These are phyloP conservation scores for Chaetomium globosum DNA, from an alignment of 2,329 filamentous ascomycete species.

Conservation along the genomic window DNA sequence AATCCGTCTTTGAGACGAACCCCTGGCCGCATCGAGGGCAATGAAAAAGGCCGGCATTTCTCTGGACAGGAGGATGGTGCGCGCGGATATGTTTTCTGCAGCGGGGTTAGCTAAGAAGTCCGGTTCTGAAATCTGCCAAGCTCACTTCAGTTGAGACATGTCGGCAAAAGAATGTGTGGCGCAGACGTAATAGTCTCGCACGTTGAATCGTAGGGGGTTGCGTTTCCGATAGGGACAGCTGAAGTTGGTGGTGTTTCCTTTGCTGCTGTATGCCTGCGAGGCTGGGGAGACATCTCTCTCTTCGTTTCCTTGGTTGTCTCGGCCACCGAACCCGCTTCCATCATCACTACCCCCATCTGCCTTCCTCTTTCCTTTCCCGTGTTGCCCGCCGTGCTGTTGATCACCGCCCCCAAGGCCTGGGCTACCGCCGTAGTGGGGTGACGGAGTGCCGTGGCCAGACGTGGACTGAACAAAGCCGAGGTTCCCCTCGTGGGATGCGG, in stretches of 20 bases:
- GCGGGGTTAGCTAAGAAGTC: conserved; percentile 8
- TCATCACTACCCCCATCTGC: conserved; percentile 36
- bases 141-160: conserved; percentile 38
- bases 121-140: neutral
- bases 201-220: conserved; percentile 38
- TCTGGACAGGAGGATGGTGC: conserved; percentile 36
- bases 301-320: conserved; percentile 28
- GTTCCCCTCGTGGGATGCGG: conserved; percentile 29
- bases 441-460: conserved; percentile 30
- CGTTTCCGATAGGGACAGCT: conserved; percentile 38
- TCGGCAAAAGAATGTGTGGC: conserved; percentile 38
- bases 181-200: conserved; percentile 36
- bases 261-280: conserved; percentile 28
- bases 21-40: conserved; percentile 36
- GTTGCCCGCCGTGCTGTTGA: conserved; percentile 20
- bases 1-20: conserved; percentile 34
- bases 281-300: conserved; percentile 28
- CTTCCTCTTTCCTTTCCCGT: conserved; percentile 35
- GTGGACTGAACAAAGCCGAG: conserved; percentile 25
- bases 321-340: conserved; percentile 28
- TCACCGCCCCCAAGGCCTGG: conserved; percentile 22
- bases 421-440: conserved; percentile 25
- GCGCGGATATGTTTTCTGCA: conserved; percentile 36
- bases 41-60: conserved; percentile 34
- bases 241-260: conserved; percentile 31